Evolutionary conservation across 1,284 basidiomycete species (phyloP), one percentile per base, ranked within the genome.

Genomic region (Retiboletus flavoniger): DNA sequence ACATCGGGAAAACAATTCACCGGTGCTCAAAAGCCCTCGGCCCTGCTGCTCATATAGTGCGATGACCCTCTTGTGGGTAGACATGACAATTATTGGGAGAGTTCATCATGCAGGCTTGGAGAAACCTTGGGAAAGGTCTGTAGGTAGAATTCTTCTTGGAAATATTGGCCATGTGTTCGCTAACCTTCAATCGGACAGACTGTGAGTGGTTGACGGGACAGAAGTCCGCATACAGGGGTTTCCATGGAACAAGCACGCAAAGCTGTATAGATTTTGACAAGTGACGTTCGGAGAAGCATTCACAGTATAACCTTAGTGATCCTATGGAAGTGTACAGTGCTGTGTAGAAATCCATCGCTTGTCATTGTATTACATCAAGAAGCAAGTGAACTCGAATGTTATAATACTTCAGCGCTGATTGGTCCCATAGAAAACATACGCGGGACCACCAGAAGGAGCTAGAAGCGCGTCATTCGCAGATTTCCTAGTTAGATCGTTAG

Each of bases 381-480:
- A 38, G 16, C 29, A 31, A 35, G 10, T n/a, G 13, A 60, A 40
- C 7, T 53, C 90, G 91, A 67, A 81, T 97, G 60, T 83, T 96
- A 63, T 82, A 82, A 58, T 91, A 92, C 29, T 26, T 55, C 28
- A 52, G 26, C 21, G 16, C 31, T 36, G 34, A 53, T 46, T 44
- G 35, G 32, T 47, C n/a, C 41, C 43, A 47, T 50, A n/a, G 35
- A 47, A 56, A 39, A 32, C 11, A 43, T 48, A 19, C 21, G 35
- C 17, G 41, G 29, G 31, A 49, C 39, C 39, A 50, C n/a, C 38
- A 28, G 47, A 53, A 31, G 50, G 24, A 21, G 28, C 43, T 26
- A 38, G 29, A 48, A 60, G 51, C 7, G 55, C 50, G 14, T 56
- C 50, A 42, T 28, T 44, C 8, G 45, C 55, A 42, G 50, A 51